Base-by-base conservation (phyloP, 108 stramenopile species). In the Cyclotella baltica region DNA sequence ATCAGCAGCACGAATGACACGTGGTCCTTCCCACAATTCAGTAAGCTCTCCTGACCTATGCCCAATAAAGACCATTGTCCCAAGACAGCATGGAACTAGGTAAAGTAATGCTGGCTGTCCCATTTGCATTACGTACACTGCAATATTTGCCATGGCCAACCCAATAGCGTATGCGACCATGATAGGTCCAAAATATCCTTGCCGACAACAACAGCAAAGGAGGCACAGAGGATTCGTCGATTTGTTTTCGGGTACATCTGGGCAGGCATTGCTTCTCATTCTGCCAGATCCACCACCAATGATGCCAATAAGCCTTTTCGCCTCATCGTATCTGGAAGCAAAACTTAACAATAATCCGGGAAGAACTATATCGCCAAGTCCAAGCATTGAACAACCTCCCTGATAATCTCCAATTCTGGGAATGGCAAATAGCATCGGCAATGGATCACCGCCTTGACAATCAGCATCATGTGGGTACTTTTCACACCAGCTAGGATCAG, bases 101-200 rank as follows among this genome's bases (percentile, higher is more conserved):
- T 96, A 96, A 35, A 96, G 78, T 15, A 96, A 69, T 11, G 95
- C 95, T 23, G 95, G 95, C 67, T 96, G 95, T 0, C 95, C 95
- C 77, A 86, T 83, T 59, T 88, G 62, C 85, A 91, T 91, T 3
- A 89, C 9, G 69, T 89, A 83, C 22, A 96, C 93, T 0, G 92
- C 96, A 29, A 86, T 34, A 81, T 90, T 91, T 13, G 96, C 94
- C 83, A 90, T 80, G 62, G 82, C 36, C 37, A 96, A 75, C 11
- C 96, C 96, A 29, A 92, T 73, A 33, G 92, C 91, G 65, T 96
- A 96, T 0, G 81, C 92, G 16, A 90, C 80, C 72, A 85, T 75
- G 47, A 93, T 66, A 9, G 85, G 87, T 18, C 81, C 75, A 51
- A 89, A 86, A 47, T 87, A 89, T 40, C 90, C 87, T 31, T 80